Evolutionary conservation across 192 early-diverging fungal genomes (phyloP), one percentile per base, ranked within the genome.

Genomic region (Mortierella antarctica): DNA sequence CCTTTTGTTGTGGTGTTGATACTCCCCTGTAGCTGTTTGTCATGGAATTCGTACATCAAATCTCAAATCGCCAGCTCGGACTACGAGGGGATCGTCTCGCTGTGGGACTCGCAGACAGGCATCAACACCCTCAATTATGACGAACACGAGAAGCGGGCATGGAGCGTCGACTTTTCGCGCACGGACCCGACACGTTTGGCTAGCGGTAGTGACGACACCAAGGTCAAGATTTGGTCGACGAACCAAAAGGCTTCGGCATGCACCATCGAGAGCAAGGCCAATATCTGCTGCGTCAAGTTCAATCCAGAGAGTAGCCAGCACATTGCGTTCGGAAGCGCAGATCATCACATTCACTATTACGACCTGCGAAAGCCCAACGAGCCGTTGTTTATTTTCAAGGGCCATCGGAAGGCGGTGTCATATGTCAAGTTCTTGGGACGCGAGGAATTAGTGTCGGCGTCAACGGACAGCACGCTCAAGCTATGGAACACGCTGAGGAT

Each of bases 261-360:
- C 62, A 97, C 94, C 1, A 91, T 99, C 54, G 92, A 94, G 68
- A 89, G 91, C 82, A 91, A 91, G 57, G 95, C 94, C 23, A 97
- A 96, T 82, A 90, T 97, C 17, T 98, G 96, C 83, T 96, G 95
- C 57, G 97, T 96, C 51, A 94, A 95, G 62, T 99, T 96, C 85
- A 94, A 95, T 61, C 97, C 96, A 10, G 71, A 85, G 45, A 86
- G 85, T 42, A 87, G 85, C 58, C 84, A 96, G 67, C 86, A 95
- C 21, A 65, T 98, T 41, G 93, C 92, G 6, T 93, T 97, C 88
- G 97, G 96, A 46, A 95, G 95, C 48, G 96, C 96, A 57, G 96
- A 98, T 76, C 95, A 97, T 82, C 90, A 94, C 74, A 88, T 97
- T 53, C 94, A 96, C 82, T 96, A 94, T 83, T 97, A 96, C 73